Conservation (phyloP, 352 stramenopile genomes). For the Hyaloperonospora arabidopsidis region DNA sequence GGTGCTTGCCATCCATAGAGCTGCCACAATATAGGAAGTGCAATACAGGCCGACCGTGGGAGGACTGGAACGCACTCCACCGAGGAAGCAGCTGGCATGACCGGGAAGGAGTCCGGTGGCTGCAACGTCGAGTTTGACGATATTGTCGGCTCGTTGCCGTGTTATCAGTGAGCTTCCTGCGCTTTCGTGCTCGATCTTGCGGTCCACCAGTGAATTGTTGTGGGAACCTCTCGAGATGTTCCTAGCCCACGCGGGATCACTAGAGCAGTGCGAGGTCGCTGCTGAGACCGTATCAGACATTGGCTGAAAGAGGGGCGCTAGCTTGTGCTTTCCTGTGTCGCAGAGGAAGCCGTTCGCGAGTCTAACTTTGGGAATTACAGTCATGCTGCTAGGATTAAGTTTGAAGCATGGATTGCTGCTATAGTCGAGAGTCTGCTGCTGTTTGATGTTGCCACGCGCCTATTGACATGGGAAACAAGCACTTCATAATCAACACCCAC, state of each 20-base stretch:
- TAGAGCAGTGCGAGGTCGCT: slow-evolving; percentile 51
- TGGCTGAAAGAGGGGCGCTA: slow-evolving; percentile 46
- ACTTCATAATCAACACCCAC: too few species aligned
- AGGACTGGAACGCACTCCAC: slow-evolving; percentile 39
- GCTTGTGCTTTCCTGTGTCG: slow-evolving; percentile 52
- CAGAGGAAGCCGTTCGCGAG: slow-evolving; percentile 35
- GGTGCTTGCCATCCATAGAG: slow-evolving; percentile 35
- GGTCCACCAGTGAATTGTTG: slow-evolving; percentile 33
- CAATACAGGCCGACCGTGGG: slow-evolving; percentile 37
- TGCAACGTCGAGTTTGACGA: slow-evolving; percentile 39
- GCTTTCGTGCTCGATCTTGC: too few species aligned
- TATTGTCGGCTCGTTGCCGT: slow-evolving; percentile 60
- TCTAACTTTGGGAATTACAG: slow-evolving; percentile 36
- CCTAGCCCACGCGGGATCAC: slow-evolving; percentile 30
- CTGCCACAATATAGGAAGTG: slow-evolving; percentile 14
- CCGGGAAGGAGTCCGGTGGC: slow-evolving; percentile 7
- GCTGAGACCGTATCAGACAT: slow-evolving; percentile 43
- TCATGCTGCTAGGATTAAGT: slow-evolving; percentile 50
- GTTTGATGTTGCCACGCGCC: slow-evolving; percentile 26
- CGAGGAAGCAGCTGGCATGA: slow-evolving; percentile 57
- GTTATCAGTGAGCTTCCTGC: slow-evolving; percentile 38
- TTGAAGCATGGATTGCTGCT: slow-evolving; percentile 56
- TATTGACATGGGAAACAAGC: neutral
- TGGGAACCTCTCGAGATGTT: slow-evolving; percentile 53
- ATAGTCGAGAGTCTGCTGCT: slow-evolving; percentile 37